phyloP scores from a whole-genome alignment of 441 rosid species.

The Croton laevigatus region DNA sequence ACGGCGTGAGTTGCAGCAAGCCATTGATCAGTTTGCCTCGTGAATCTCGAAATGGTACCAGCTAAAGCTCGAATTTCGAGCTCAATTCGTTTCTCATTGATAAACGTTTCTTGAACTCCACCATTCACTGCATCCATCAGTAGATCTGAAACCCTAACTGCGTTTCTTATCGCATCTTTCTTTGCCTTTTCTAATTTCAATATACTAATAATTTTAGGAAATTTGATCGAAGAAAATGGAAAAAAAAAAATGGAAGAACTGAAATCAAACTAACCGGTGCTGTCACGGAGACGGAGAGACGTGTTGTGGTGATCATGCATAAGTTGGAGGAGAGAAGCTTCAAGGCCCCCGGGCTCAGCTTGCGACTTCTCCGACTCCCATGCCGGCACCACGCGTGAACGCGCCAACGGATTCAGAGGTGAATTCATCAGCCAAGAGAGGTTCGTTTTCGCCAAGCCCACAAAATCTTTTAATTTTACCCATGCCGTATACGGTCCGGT shows the following conservation, averaged over 20 bases:
- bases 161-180: constrained; percentile 55
- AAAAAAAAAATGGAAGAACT: not conserved
- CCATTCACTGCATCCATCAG: constrained; percentile 74
- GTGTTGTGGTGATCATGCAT: constrained; percentile 52
- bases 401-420: constrained; percentile 42
- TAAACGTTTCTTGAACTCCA: constrained; percentile 63
- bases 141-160: constrained; percentile 58
- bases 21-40: constrained; percentile 74
- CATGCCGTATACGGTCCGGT: too few relatives aligned
- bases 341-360: constrained; percentile 42
- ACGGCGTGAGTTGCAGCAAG: constrained; percentile 58
- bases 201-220: not conserved
- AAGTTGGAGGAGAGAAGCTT: constrained; percentile 59
- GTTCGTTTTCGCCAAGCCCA: not conserved
- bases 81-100: constrained; percentile 71
- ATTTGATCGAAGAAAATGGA: not conserved
- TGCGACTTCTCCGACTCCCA: constrained; percentile 35
- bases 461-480: too few relatives aligned
- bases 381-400: constrained; percentile 28
- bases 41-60: constrained; percentile 48
- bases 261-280: constrained; percentile 37
- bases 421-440: constrained; percentile 29
- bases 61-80: constrained; percentile 58
- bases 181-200: constrained; percentile 52
- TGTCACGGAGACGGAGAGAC: constrained; percentile 56